Evolutionary conservation across 208 protist genomes (phyloP).

Genomic region (Leishmania braziliensis): DNA sequence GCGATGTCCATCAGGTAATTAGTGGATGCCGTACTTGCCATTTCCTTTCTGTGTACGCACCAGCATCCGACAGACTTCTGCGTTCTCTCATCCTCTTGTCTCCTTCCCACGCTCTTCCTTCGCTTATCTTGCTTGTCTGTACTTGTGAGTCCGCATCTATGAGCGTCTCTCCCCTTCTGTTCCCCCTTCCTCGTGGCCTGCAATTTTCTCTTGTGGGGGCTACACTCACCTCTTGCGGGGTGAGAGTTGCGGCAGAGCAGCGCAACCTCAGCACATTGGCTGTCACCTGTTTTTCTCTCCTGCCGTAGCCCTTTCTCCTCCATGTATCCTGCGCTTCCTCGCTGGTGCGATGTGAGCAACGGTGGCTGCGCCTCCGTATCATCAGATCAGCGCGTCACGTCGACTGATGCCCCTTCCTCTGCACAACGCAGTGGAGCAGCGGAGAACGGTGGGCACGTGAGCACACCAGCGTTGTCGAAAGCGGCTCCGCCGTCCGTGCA

Average conservation of each 20-base stretch:
- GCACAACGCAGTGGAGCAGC: not conserved
- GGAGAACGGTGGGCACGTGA: not conserved
- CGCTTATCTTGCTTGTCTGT: not conserved
- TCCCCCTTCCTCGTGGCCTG: not conserved
- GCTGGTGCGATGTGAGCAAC: constrained; percentile 10
- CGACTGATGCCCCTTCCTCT: not conserved
- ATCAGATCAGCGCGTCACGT: not conserved
- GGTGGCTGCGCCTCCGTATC: not conserved
- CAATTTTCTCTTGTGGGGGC: not conserved
- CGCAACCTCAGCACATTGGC: not conserved
- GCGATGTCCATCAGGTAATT: not conserved
- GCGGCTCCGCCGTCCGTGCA: constrained; percentile 1
- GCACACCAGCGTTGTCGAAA: constrained; percentile 1
- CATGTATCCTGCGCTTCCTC: constrained; percentile 30
- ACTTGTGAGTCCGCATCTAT: not conserved
- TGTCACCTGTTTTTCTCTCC: not conserved
- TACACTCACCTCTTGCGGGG: not conserved
- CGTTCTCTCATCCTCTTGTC: not conserved
- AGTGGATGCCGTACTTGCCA: not conserved
- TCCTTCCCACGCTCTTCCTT: not conserved
- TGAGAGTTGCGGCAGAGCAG: not conserved
- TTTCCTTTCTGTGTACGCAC: not conserved
- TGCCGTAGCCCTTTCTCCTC: not conserved
- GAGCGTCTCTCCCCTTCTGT: not conserved
- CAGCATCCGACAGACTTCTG: not conserved